Conservation (phyloP, 139 green algal species). For the Diplosphaera chodatii region DNA sequence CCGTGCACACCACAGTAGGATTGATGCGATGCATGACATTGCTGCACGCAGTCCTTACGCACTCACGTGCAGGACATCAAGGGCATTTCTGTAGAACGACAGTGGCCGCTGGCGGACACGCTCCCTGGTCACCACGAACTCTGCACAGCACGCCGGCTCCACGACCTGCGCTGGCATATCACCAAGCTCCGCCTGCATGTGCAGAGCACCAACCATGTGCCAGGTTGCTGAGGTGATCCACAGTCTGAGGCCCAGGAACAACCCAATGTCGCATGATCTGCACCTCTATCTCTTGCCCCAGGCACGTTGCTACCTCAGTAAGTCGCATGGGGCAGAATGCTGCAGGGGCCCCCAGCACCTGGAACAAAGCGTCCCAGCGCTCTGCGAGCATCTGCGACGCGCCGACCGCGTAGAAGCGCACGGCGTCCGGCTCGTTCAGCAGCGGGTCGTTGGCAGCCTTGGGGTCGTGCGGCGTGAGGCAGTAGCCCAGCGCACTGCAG, state of each 20-base stretch:
- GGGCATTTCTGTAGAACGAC: not conserved
- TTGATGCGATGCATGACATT: too few species aligned
- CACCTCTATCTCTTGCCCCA: too few species aligned
- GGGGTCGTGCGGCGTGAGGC: not conserved
- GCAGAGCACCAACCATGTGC: too few species aligned
- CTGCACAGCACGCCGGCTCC: slow-evolving; percentile 15
- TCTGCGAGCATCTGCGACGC: not conserved
- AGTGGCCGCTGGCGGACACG: slow-evolving; percentile 7
- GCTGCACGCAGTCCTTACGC: not conserved
- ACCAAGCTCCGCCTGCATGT: slow-evolving; percentile 1
- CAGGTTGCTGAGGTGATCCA: too few species aligned
- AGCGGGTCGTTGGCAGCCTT: too few species aligned
- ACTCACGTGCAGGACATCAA: not conserved
- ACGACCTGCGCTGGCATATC: slow-evolving; percentile 6
- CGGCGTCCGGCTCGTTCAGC: not conserved
- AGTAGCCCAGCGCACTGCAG: not conserved
- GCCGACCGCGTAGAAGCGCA: not conserved
- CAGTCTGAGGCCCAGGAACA: too few species aligned
- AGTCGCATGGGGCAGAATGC: too few species aligned
- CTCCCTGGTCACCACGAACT: slow-evolving; percentile 18
- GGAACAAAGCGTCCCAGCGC: not conserved
- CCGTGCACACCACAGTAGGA: not conserved
- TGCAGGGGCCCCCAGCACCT: too few species aligned
- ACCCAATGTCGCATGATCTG: too few species aligned
- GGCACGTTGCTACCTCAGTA: too few species aligned